Percentiles rank a stretch among this genome's conserved stretches.
Evolutionary conservation across 371 early-diverging fungal genomes (phyloP).

Genomic region (Funneliformis caledonium): DNA sequence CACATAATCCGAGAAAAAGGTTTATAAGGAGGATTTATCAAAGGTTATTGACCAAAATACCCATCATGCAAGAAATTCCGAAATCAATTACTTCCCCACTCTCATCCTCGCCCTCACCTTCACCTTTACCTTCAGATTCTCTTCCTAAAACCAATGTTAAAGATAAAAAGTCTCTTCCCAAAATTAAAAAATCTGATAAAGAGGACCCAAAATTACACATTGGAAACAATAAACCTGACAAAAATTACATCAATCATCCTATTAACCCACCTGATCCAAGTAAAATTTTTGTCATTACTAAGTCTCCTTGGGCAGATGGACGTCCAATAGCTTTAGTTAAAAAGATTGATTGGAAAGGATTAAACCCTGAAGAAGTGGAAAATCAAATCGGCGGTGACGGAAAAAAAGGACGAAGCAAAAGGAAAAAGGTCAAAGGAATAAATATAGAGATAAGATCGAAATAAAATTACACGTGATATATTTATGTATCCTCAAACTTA

Average conservation of each 20-base stretch:
- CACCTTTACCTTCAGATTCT: neutral
- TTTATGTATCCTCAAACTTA: too few species aligned
- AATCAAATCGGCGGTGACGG: neutral
- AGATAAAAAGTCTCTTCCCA: too few species aligned
- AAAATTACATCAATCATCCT: neutral
- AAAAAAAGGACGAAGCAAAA: neutral
- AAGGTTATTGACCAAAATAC: conserved; percentile 14
- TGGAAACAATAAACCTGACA: neutral
- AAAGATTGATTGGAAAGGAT: conserved; percentile 26
- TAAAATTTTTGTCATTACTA: neutral
- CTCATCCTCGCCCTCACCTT: too few species aligned
- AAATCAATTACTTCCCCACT: neutral
- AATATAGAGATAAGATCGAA: neutral
- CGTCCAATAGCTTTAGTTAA: conserved; percentile 25
- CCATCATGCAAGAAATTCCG: conserved; percentile 2
- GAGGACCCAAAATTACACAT: neutral
- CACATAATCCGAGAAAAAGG: conserved; percentile 28
- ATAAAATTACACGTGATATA: neutral
- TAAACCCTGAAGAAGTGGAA: conserved; percentile 1
- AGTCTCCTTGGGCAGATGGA: conserved; percentile 29
- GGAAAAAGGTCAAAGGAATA: neutral
- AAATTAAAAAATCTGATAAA: neutral
- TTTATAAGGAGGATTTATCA: conserved; percentile 36
- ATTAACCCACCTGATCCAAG: neutral
- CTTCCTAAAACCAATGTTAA: neutral